Evolutionary conservation across 169 alveolate genomes (phyloP).

Genomic region (Cryptosporidium felis): DNA sequence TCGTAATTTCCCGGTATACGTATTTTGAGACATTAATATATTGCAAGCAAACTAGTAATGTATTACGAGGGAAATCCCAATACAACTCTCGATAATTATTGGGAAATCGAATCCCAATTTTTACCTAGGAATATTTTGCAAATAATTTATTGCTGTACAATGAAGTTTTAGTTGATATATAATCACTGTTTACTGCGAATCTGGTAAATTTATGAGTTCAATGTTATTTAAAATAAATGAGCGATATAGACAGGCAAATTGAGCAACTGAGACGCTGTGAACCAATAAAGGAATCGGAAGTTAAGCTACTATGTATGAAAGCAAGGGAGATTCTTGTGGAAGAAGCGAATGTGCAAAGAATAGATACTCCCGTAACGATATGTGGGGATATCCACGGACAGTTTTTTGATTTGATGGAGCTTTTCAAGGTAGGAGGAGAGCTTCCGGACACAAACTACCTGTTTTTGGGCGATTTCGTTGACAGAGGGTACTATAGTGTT

Average conservation of each 20-base stretch:
- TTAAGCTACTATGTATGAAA: conserved; percentile 92
- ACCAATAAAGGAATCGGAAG: conserved; percentile 94
- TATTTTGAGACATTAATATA: conserved; percentile 26
- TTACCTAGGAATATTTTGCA: too few species aligned
- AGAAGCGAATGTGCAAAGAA: conserved; percentile 94
- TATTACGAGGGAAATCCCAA: too few species aligned
- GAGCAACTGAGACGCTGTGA: conserved; percentile 92
- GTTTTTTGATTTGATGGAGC: conserved; percentile 93
- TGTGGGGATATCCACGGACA: conserved; percentile 98
- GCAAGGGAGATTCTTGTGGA: conserved; percentile 96
- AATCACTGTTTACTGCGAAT: not conserved
- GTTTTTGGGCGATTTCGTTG: conserved; percentile 99
- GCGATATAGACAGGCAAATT: conserved; percentile 90
- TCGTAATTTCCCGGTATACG: conserved; percentile 6
- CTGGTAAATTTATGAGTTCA: too few species aligned
- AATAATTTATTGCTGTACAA: not conserved
- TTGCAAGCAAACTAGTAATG: not conserved
- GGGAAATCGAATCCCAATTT: too few species aligned
- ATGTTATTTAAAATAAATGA: too few species aligned
- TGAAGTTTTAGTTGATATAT: not conserved
- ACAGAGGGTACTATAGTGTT: conserved; percentile 98
- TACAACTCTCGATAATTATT: too few species aligned
- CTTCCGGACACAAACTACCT: conserved; percentile 92
- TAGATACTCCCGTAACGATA: conserved; percentile 97
- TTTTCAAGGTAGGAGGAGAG: conserved; percentile 91